These are phyloP conservation scores for Neurospora discreta DNA, from an alignment of 495 filamentous ascomycete species.

Conservation along the genomic window DNA sequence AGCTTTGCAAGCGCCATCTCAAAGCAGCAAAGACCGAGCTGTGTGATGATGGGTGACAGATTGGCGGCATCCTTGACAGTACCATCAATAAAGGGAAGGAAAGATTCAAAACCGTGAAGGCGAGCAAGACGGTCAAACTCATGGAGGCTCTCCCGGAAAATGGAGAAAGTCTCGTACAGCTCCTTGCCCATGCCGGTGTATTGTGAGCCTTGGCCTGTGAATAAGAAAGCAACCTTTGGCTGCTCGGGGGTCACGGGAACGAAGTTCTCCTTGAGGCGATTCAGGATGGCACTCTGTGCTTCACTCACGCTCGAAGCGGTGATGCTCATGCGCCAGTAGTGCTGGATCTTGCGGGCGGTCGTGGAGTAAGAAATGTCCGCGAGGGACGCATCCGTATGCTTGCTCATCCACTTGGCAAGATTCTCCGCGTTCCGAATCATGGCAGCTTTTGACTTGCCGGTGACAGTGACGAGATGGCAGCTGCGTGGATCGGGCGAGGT, in stretches of 20 bases:
- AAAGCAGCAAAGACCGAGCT: slow-evolving; percentile 65
- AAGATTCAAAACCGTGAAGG: slow-evolving; percentile 59
- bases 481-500: slow-evolving; percentile 35
- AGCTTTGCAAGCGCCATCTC: slow-evolving; percentile 78
- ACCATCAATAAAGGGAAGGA: slow-evolving; percentile 56
- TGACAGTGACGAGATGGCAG: slow-evolving; percentile 44
- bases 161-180: slow-evolving; percentile 49
- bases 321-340: slow-evolving; percentile 59
- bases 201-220: slow-evolving; percentile 61
- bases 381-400: slow-evolving; percentile 40
- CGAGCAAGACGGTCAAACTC: slow-evolving; percentile 57
- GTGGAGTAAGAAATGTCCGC: slow-evolving; percentile 64
- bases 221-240: slow-evolving; percentile 53
- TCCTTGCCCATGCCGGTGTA: slow-evolving; percentile 60
- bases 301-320: slow-evolving; percentile 39
- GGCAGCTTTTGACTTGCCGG: slow-evolving; percentile 47
- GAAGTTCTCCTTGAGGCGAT: slow-evolving; percentile 35
- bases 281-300: slow-evolving; percentile 28
- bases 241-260: slow-evolving; percentile 34
- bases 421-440: slow-evolving; percentile 42
- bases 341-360: slow-evolving; percentile 75
- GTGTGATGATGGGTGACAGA: slow-evolving; percentile 63
- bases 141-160: slow-evolving; percentile 61
- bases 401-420: slow-evolving; percentile 41
- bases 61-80: slow-evolving; percentile 43